These are phyloP conservation scores for Vanilla planifolia DNA, from an alignment of 106 monocot genomes.

Conservation along the genomic window DNA sequence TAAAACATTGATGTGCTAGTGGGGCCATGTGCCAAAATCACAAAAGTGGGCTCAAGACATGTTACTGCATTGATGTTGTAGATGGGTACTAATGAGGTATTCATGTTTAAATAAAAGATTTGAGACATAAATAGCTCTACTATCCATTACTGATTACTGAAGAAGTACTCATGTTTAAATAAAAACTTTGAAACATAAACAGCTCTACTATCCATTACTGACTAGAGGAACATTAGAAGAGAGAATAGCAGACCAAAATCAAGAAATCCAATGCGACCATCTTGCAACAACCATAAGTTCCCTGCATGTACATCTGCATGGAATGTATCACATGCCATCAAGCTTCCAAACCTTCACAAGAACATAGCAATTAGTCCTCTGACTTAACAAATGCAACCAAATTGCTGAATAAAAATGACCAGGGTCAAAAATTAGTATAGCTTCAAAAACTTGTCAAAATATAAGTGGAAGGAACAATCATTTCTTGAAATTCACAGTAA, in stretches of 20 bases:
- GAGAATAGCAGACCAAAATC: constrained; percentile 84
- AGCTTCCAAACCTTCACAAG: constrained; percentile 86
- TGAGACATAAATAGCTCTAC: not conserved
- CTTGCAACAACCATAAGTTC: constrained; percentile 91
- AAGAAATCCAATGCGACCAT: constrained; percentile 94
- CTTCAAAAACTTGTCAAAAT: not conserved
- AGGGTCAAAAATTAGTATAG: not conserved
- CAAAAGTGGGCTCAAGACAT: too few relatives aligned
- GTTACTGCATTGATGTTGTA: too few relatives aligned
- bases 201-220: not conserved
- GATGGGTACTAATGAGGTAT: too few relatives aligned
- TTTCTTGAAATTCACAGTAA: too few relatives aligned
- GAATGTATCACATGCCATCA: constrained; percentile 83
- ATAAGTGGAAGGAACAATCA: too few relatives aligned
- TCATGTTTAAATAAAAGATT: not conserved
- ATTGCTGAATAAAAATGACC: not conserved
- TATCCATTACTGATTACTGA: not conserved
- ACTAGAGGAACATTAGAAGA: not conserved
- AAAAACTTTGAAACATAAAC: not conserved
- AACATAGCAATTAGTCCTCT: not conserved
- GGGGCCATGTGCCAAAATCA: too few relatives aligned
- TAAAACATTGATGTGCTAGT: too few relatives aligned
- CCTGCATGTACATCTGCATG: constrained; percentile 99
- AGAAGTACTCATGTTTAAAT: too few relatives aligned
- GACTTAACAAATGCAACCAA: not conserved